Base-by-base conservation (phyloP, 306 rosid species). In the Rosa multiflora region DNA sequence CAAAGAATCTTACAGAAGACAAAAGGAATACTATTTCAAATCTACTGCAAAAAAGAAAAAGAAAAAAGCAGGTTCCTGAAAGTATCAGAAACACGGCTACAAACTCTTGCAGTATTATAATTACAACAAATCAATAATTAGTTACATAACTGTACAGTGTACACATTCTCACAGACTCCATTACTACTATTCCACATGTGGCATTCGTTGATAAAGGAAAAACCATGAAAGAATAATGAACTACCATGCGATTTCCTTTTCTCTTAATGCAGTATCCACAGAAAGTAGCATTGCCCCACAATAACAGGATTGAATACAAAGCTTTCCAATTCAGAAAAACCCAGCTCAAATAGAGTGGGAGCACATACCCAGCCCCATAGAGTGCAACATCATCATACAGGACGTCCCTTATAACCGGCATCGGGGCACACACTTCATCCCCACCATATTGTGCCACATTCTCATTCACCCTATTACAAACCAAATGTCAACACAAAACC, bases 361-460 rank as follows among this genome's bases (percentile, higher is more conserved):
- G 46, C 79, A 67, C 89, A 85, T 91, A 94, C 97, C 93, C 71
- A 6, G 26, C 26, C 44, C 46, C 94, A 81, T 78, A 91, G 29
- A 88, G 59, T 76, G 91, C 76, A 12, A 88, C 78, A 84, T 93
- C 90, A 12, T 96, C 98, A 82, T 96, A 96, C 40, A 96, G 99
- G 58, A 97, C 93, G 80, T 93, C 98, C 86, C 99, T 89, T 68
- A 87, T 88, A 43, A 96, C 99, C 64, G 99, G 99, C 74, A 96
- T 81, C 20, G 99, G 99, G 78, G 99, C 82, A 69, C 99, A 96
- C 29, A 93, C 98, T 82, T 93, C 94, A 49, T 90, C 97, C n/a
- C 80, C 94, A 58, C 69, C 89, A 70, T 32, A 76, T 74, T 78
- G 82, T 10, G 77, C 88, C 85, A 78, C 75, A 76, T 82, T 74